Evolutionary conservation across 345 rosid genomes (phyloP), one percentile per base, ranked within the genome.

Genomic region (Theobroma cacao): DNA sequence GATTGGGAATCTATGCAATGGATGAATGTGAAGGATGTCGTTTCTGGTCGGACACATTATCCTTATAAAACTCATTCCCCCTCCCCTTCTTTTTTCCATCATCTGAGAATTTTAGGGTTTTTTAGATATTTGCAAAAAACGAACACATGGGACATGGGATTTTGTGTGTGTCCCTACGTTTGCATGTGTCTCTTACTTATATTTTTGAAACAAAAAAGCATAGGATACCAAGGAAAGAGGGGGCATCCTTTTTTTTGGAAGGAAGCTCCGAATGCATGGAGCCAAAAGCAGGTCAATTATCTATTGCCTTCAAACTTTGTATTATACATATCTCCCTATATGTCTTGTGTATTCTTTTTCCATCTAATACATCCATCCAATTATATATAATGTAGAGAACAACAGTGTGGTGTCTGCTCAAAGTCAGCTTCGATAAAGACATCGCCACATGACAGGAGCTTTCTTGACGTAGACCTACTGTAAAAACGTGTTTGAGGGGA

Each of bases 271-370:
- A 86, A 82, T 84, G 81, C 86, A 85, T 75, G 71, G 69, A 60
- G 86, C 85, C 91, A 86, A 86, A 88, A 82, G 82, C 84, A 64
- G 89, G 85, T 88, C 83, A 72, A 79, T 80, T 69, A 74, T 82
- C 77, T 85, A 78, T 59, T 84, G 75, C 47, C 10, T 56, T 72
- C 14, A 71, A 9, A n/a, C 8, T 52, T 30, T 38, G 0, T 22
- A 18, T 36, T 50, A 50, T 40, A 69, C 52, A 33, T 79, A 40
- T n/a, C 20, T 78, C 75, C 24, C 17, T 34, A 28, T 26, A 7
- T 31, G 66, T 68, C 4, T 30, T 33, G 58, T n/a, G 5, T 47
- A 40, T 48, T 20, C 43, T 17, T 20, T 41, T 62, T 65, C 15
- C 11, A 30, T 10, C 41, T 20, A 36, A 72, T 72, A n/a, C 45